A percentile compares a stretch with the other conserved stretches of the same genome.
Evolutionary conservation across 2,329 filamentous ascomycete species (phyloP).

Genomic region (Plenodomus tracheiphilus): DNA sequence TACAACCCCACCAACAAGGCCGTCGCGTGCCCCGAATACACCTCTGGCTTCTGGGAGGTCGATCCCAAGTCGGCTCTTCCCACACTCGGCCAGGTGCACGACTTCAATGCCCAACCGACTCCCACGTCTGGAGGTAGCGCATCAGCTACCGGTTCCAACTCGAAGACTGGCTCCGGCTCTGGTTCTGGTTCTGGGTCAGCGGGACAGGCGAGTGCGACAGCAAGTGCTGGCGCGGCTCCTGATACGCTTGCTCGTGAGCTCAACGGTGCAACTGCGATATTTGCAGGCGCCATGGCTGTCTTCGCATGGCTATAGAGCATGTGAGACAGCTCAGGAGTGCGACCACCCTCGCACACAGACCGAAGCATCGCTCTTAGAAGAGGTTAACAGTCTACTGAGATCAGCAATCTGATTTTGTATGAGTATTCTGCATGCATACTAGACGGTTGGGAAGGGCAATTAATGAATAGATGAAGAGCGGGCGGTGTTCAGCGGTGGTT

Average conservation of each 20-base stretch:
- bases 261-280: constrained; percentile 20
- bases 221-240: constrained; percentile 21
- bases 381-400: neutral
- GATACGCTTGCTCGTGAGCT: constrained; percentile 23
- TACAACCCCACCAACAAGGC: constrained; percentile 67
- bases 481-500: neutral
- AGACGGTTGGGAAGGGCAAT: neutral
- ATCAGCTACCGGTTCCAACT: constrained; percentile 1
- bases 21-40: constrained; percentile 71
- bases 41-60: constrained; percentile 71
- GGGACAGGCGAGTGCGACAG: constrained; percentile 5
- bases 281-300: constrained; percentile 24
- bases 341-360: neutral
- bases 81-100: constrained; percentile 58
- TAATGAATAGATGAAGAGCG: neutral
- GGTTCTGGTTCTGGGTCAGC: constrained; percentile 5
- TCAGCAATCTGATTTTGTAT: neutral
- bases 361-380: neutral
- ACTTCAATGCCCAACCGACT: constrained; percentile 13
- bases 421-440: neutral
- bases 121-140: constrained; percentile 3
- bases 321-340: neutral
- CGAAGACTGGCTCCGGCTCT: constrained; percentile 4
- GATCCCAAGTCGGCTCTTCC: constrained; percentile 71
- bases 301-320: constrained; percentile 25